Base-by-base conservation (phyloP, 1,139 yeast species). In the Debaryomyces sp. region DNA sequence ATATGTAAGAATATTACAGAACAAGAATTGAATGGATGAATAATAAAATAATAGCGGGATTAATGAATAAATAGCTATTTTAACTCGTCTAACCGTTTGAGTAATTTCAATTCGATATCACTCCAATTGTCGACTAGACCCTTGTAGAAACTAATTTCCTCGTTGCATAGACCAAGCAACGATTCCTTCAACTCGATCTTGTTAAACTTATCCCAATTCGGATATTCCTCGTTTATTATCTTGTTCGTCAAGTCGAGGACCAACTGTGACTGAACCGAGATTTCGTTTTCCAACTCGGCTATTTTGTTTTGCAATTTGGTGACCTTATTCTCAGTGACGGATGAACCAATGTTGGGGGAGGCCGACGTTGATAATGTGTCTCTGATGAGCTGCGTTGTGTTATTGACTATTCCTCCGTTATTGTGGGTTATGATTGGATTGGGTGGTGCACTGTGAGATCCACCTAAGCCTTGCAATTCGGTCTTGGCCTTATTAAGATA, bases 201-300 rank as follows among this genome's bases (percentile, higher is more conserved):
- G 65, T 91, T 92, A 57, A 89, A 87, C 35, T 76, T 77, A 58
- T 94, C 96, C 77, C 96, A 92, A 54, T 86, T 81, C 6, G 87
- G 84, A 54, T 89, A 88, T 63, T 94, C 99, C 50, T 84, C 85
- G 54, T 85, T 86, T 35, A 89, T 86, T 7, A 89, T 83, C 55
- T 81, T 76, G 59, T 84, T 85, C 10, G 96, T 89, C 46, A 82
- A 77, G 22, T 83, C 83, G 41, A 84, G 66, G 8, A 76, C 78
- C 48, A 76, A 49, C 41, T 65, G 62, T 1, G 74, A 79, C 50
- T 89, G 82, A 21, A 75, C 71, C 21, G 75, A 76, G 44, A 89
- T 86, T 61, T 86, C 89, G 26, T 68, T 61, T 52, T 75, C 80
- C 44, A 77, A 62, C 53, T 71, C 73, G 22, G 54, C 52, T 6